Evolutionary conservation across 83 land plant genomes (phyloP), one percentile per base, ranked within the genome.

Genomic region (Picea abies): DNA sequence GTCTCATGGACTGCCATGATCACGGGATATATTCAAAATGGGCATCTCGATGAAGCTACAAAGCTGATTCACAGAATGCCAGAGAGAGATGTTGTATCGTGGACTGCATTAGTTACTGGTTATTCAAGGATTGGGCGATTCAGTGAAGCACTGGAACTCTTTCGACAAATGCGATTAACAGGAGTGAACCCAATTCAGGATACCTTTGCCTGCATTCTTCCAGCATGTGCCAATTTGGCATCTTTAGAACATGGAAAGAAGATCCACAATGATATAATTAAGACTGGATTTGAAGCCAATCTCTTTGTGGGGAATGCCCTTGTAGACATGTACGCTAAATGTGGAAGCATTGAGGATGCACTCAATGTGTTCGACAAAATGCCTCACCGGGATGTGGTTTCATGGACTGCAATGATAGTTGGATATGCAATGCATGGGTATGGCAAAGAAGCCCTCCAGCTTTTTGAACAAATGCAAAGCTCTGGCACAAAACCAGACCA

Each of bases 81-180:
- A 15, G 86, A 71, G 61, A 80, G 86, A 66, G 86, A 84, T 71
- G 70, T 89, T 41, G 90, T 89, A 62, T 83, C 91, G 19, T 92
- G 91, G 91, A 89, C 87, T 63, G 67, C 91, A 0, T 64, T 92
- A 82, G 88, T 92, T 29, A 90, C 85, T 1, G 92, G 90, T 2
- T 85, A 63, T 58, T 49, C 80, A 29, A 61, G 72, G 60, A 85
- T 86, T 14, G 49, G 73, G 76, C 15, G 69, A 14, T 77, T 82
- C 52, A 78, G 84, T 10, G 32, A 65, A 44, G 92, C 90, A 2
- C 47, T 84, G 68, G 15, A 17, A n/a, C 12, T 76, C 32, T 92
- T 90, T 78, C 39, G 41, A 29, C 61, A 65, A 44, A 73, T 88
- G 70, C 25, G 81, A 9, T 29, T 20, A 71, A 84, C 84, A 79